A percentile compares a stretch with the other conserved stretches of the same genome.
Conservation (phyloP, 2,329 filamentous ascomycete species). For the Xylariomycetidae sp. region DNA sequence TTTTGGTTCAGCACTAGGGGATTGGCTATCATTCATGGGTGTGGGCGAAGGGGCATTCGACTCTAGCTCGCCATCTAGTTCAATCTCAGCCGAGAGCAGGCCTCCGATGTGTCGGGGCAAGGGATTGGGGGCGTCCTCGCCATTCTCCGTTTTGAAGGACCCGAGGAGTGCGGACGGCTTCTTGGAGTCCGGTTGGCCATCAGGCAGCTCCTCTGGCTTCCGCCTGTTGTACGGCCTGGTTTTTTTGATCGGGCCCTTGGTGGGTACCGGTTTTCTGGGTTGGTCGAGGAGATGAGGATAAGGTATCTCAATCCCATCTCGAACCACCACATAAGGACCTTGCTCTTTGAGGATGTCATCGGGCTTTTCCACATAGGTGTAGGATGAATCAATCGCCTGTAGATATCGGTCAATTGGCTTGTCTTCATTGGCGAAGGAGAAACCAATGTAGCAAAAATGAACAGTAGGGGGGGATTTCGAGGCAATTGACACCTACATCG, state of each 20-base stretch:
- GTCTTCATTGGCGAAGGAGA: too few relatives aligned
- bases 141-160: conserved; percentile 20
- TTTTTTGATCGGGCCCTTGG: conserved; percentile 28
- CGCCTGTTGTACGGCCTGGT: conserved; percentile 37
- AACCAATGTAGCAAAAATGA: conserved; percentile 4
- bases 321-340: conserved; percentile 20
- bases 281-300: conserved; percentile 28
- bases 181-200: conserved; percentile 45
- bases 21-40: conserved; percentile 11
- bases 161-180: conserved; percentile 30
- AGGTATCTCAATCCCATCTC: conserved; percentile 25
- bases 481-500: conserved; percentile 19
- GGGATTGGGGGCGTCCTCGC: conserved; percentile 23
- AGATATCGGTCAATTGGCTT: conserved; percentile 10
- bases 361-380: conserved; percentile 18
- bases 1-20: conserved; percentile 18
- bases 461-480: neutral
- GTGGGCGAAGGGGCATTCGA: conserved; percentile 26
- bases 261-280: conserved; percentile 23
- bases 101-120: conserved; percentile 36
- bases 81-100: conserved; percentile 29
- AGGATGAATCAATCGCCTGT: conserved; percentile 21
- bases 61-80: conserved; percentile 26
- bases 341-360: conserved; percentile 18
- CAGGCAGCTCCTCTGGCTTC: conserved; percentile 43